A percentile compares a stretch with the other conserved stretches of the same genome.
Evolutionary conservation across 2,329 filamentous ascomycete species (phyloP).

Genomic region (Neonectria coccinea): DNA sequence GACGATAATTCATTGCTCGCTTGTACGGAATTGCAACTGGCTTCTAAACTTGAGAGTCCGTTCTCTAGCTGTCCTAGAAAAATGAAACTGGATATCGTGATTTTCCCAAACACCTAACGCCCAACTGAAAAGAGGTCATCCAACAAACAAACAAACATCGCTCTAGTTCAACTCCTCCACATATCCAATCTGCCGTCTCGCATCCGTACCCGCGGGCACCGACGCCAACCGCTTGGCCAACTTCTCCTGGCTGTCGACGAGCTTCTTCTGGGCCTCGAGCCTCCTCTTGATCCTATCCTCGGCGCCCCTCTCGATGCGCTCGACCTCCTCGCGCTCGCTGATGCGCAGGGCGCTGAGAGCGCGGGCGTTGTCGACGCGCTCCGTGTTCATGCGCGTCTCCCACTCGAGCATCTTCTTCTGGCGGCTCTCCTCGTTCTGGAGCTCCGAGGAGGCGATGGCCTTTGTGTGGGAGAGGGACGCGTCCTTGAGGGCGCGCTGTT

Average conservation of each 20-base stretch:
- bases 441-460: constrained; percentile 60
- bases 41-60: neutral
- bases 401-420: constrained; percentile 61
- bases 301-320: constrained; percentile 59
- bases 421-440: constrained; percentile 57
- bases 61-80: neutral
- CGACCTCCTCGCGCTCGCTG: constrained; percentile 63
- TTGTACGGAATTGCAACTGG: neutral
- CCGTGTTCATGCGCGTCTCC: constrained; percentile 59
- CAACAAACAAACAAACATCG: constrained; percentile 11
- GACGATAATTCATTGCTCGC: neutral
- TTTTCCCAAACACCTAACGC: constrained; percentile 28
- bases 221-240: constrained; percentile 60
- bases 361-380: constrained; percentile 61
- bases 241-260: constrained; percentile 62
- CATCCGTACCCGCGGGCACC: constrained; percentile 41
- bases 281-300: constrained; percentile 59
- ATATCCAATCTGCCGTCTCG: constrained; percentile 66
- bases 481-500: constrained; percentile 62
- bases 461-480: constrained; percentile 58
- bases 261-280: constrained; percentile 63
- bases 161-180: constrained; percentile 63
- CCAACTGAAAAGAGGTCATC: constrained; percentile 19
- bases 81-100: constrained; percentile 4
- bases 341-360: constrained; percentile 62